phyloP scores from a whole-genome alignment of 306 rosid species.

The Vicia villosa region DNA sequence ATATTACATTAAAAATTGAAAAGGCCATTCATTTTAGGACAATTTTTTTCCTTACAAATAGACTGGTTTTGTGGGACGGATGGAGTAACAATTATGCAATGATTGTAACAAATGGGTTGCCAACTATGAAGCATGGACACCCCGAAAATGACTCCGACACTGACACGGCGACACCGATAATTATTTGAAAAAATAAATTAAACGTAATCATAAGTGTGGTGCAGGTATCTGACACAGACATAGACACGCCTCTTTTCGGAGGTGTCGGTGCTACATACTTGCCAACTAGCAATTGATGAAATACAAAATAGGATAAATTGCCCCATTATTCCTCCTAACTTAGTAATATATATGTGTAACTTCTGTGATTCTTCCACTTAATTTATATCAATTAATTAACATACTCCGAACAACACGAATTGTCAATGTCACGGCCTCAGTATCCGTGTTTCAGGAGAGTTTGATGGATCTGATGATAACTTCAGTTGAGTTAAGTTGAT shows the following conservation, averaged over 20 bases:
- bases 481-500: slow-evolving; percentile 27
- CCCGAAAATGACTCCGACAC: too few species aligned
- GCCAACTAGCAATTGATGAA: slow-evolving; percentile 14
- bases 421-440: neutral
- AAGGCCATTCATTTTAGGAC: too few species aligned
- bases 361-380: slow-evolving; percentile 3
- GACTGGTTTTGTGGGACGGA: too few species aligned
- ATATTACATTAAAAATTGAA: too few species aligned
- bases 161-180: too few species aligned
- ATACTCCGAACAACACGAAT: slow-evolving; percentile 21
- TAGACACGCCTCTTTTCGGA: too few species aligned
- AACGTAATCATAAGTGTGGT: too few species aligned
- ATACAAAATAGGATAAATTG: neutral
- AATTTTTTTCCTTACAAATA: too few species aligned
- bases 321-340: neutral
- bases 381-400: slow-evolving; percentile 15
- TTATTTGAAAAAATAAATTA: too few species aligned
- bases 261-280: too few species aligned
- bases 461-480: slow-evolving; percentile 9
- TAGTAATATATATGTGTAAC: neutral
- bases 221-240: too few species aligned
- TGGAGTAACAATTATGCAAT: neutral
- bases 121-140: too few species aligned
- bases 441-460: neutral
- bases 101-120: neutral